Evolutionary conservation across 208 protist genomes (phyloP).

Genomic region (Zelonia costaricensis): DNA sequence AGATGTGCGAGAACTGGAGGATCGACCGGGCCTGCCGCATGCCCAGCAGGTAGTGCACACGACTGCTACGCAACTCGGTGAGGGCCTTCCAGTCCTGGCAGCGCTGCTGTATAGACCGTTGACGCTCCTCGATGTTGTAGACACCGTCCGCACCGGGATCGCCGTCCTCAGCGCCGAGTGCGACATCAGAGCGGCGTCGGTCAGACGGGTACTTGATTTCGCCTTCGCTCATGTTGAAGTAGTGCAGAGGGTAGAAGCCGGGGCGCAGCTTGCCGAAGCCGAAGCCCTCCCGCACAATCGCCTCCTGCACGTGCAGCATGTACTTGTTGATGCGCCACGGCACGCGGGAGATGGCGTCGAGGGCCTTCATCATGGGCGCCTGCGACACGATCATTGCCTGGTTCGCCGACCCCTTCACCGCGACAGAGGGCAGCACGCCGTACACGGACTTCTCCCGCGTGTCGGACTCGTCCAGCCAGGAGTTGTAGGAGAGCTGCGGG

Average conservation of each 20-base stretch:
- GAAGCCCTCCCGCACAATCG: slow-evolving; percentile 91
- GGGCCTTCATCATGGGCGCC: slow-evolving; percentile 90
- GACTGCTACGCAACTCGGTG: slow-evolving; percentile 80
- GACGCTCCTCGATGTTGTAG: slow-evolving; percentile 71
- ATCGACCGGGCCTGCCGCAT: slow-evolving; percentile 90
- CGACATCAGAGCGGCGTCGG: slow-evolving; percentile 6
- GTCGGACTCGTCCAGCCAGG: slow-evolving; percentile 86
- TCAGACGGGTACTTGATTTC: slow-evolving; percentile 51
- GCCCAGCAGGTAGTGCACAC: slow-evolving; percentile 89
- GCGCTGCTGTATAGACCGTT: slow-evolving; percentile 66
- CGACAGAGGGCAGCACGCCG: slow-evolving; percentile 85
- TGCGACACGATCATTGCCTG: slow-evolving; percentile 92
- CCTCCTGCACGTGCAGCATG: slow-evolving; percentile 93
- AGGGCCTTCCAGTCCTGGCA: slow-evolving; percentile 84
- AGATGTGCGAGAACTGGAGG: slow-evolving; percentile 93
- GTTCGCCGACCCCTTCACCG: slow-evolving; percentile 88
- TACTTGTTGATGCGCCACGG: slow-evolving; percentile 93
- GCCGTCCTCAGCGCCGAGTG: slow-evolving; percentile 31
- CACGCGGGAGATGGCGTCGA: slow-evolving; percentile 90
- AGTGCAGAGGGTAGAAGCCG: slow-evolving; percentile 90
- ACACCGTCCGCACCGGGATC: slow-evolving; percentile 29
- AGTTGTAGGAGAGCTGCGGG: slow-evolving; percentile 89
- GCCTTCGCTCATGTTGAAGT: slow-evolving; percentile 65
- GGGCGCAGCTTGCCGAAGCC: slow-evolving; percentile 91
- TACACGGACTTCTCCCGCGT: slow-evolving; percentile 93